Evolutionary conservation across 768 basidiomycete genomes (phyloP).

Genomic region (Collybia sp.): DNA sequence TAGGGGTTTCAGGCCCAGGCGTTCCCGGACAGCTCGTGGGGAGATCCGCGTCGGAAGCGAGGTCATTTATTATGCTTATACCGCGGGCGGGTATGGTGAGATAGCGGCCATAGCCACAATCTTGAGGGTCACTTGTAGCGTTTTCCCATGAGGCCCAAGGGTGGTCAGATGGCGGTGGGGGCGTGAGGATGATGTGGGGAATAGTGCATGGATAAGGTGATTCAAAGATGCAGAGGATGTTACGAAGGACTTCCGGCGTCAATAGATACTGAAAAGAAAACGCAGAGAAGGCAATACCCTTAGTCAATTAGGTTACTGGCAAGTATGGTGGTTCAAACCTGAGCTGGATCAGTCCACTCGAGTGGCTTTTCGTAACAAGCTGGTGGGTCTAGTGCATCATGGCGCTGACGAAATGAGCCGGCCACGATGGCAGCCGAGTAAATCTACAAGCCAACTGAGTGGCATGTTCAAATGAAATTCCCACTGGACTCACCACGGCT

Average conservation of each 20-base stretch:
- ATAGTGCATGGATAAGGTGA: conserved; percentile 34
- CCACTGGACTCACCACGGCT: conserved; percentile 28
- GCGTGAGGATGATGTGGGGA: conserved; percentile 42
- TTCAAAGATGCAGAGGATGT: conserved; percentile 26
- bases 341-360: conserved; percentile 48
- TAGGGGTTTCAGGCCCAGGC: conserved; percentile 17
- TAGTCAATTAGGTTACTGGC: background rate
- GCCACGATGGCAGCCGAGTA: conserved; percentile 34
- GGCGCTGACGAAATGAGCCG: conserved; percentile 29
- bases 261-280: background rate
- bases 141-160: conserved; percentile 33
- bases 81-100: conserved; percentile 23
- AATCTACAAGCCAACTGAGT: conserved; percentile 24
- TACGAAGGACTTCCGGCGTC: conserved; percentile 23
- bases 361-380: conserved; percentile 31
- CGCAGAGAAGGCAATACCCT: background rate
- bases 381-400: conserved; percentile 22
- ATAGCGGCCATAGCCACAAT: conserved; percentile 26
- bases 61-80: conserved; percentile 19
- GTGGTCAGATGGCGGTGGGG: conserved; percentile 28
- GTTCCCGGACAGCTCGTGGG: conserved; percentile 12
- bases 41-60: conserved; percentile 7
- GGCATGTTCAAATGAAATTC: background rate
- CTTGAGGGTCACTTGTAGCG: conserved; percentile 28
- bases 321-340: conserved; percentile 24